Evolutionary conservation across 148 eudicot genomes (phyloP).

Genomic region (Nepenthes mirabilis): DNA sequence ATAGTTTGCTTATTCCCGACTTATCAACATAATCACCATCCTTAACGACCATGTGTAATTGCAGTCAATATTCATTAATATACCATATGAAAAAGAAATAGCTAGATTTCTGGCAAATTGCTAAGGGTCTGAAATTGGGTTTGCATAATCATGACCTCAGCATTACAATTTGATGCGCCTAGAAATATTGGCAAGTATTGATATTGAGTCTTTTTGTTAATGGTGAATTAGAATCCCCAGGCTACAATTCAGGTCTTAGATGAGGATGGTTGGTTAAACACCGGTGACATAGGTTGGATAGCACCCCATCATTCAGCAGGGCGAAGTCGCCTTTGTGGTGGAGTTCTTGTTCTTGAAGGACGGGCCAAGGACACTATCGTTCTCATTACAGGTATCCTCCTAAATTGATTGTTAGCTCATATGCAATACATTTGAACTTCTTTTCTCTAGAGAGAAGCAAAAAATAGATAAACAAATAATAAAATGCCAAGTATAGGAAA

Average conservation of each 20-base stretch:
- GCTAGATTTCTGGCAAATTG: neutral
- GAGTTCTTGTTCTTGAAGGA: conserved; percentile 83
- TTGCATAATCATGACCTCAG: neutral
- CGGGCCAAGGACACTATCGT: conserved; percentile 97
- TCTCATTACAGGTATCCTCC: conserved; percentile 65
- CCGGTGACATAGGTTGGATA: conserved; percentile 98
- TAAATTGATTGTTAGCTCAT: neutral
- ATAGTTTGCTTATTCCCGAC: too few relatives aligned
- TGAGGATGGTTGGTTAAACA: conserved; percentile 73
- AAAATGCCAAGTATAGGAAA: too few relatives aligned
- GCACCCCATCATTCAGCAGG: conserved; percentile 76
- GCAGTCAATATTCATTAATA: too few relatives aligned
- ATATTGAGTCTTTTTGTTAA: neutral
- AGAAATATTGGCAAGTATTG: too few relatives aligned
- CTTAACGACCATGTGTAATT: too few relatives aligned
- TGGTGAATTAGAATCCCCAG: conserved; percentile 41
- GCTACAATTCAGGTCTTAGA: conserved; percentile 65
- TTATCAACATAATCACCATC: too few relatives aligned
- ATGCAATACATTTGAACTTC: neutral
- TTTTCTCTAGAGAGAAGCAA: neutral
- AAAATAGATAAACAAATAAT: too few relatives aligned
- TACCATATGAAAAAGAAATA: too few relatives aligned
- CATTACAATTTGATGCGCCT: too few relatives aligned
- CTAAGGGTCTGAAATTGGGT: neutral
- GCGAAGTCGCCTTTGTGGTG: conserved; percentile 75